A percentile compares a stretch with the other conserved stretches of the same genome.
Conservation (phyloP, 345 rosid genomes). For the Euphorbia pulcherrima region DNA sequence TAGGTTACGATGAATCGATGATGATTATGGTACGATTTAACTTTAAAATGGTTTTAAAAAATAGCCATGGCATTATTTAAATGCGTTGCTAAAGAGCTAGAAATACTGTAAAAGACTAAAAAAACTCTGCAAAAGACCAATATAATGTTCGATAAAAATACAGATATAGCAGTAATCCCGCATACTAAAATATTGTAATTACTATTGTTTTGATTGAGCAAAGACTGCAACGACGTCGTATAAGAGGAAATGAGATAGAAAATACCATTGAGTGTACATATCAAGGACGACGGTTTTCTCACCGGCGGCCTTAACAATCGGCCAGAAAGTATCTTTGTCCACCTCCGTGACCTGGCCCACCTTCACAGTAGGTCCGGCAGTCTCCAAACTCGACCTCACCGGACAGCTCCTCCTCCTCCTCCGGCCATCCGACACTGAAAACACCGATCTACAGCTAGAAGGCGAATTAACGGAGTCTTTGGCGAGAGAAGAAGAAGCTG, state of each 20-base stretch:
- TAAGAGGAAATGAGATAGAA: neutral
- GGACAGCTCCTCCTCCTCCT: slow-evolving; percentile 4
- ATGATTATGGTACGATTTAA: too few species aligned
- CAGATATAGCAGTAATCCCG: too few species aligned
- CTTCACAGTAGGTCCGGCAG: slow-evolving; percentile 38
- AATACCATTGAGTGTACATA: slow-evolving; percentile 92
- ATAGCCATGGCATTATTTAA: too few species aligned
- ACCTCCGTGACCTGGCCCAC: slow-evolving; percentile 90
- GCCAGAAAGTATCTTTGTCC: slow-evolving; percentile 86
- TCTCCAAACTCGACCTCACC: slow-evolving; percentile 65
- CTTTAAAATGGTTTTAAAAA: too few species aligned
- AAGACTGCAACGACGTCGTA: neutral
- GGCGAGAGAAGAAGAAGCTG: slow-evolving; percentile 16
- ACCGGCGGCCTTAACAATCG: slow-evolving; percentile 74
- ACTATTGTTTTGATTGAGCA: too few species aligned
- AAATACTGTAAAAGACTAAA: too few species aligned
- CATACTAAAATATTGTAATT: too few species aligned
- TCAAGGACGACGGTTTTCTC: slow-evolving; percentile 84
- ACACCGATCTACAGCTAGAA: slow-evolving; percentile 7
- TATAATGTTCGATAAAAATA: too few species aligned
- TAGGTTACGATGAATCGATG: too few species aligned
- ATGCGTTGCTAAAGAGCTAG: too few species aligned
- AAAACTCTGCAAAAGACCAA: too few species aligned
- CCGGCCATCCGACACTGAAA: neutral
- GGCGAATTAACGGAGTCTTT: slow-evolving; percentile 1